Evolutionary conservation across 495 filamentous ascomycete species (phyloP).

Genomic region (Tuber umbilicatum): DNA sequence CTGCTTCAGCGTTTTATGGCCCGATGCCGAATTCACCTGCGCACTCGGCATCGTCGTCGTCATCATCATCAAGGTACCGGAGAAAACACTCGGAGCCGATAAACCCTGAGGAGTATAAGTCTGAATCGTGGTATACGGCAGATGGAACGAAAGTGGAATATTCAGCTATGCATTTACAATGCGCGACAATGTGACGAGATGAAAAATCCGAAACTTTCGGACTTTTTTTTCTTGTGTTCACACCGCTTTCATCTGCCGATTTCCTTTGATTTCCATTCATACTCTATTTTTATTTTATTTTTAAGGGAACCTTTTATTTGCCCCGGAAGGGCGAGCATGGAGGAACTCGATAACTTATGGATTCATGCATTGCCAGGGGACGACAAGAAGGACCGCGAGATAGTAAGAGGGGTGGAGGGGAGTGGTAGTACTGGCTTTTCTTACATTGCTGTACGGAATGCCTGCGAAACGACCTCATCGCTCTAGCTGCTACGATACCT

Average conservation of each 20-base stretch:
- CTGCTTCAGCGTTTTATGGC: conserved; percentile 38
- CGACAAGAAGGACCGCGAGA: conserved; percentile 4
- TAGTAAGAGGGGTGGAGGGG: background rate
- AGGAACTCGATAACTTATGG: background rate
- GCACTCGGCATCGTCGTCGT: conserved; percentile 7
- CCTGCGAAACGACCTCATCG: background rate
- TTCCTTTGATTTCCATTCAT: background rate
- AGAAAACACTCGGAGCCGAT: conserved; percentile 17
- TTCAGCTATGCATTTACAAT: conserved; percentile 39
- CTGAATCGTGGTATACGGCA: conserved; percentile 36
- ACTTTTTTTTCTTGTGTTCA: background rate
- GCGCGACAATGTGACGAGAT: conserved; percentile 36
- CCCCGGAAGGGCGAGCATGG: background rate
- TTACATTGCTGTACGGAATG: background rate
- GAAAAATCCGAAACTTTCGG: background rate
- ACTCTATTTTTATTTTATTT: background rate
- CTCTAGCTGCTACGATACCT: background rate
- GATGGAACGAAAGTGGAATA: conserved; percentile 39
- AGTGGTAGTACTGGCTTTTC: conserved; percentile 3
- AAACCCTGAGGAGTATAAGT: conserved; percentile 33
- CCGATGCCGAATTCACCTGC: conserved; percentile 19
- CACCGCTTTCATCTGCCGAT: background rate
- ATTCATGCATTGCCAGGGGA: conserved; percentile 5
- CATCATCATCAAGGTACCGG: conserved; percentile 23
- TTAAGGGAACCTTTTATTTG: background rate